Percentiles rank a stretch among this genome's conserved stretches.
Conservation (phyloP, 1,284 basidiomycete genomes). For the Cryptococcus sp. region DNA sequence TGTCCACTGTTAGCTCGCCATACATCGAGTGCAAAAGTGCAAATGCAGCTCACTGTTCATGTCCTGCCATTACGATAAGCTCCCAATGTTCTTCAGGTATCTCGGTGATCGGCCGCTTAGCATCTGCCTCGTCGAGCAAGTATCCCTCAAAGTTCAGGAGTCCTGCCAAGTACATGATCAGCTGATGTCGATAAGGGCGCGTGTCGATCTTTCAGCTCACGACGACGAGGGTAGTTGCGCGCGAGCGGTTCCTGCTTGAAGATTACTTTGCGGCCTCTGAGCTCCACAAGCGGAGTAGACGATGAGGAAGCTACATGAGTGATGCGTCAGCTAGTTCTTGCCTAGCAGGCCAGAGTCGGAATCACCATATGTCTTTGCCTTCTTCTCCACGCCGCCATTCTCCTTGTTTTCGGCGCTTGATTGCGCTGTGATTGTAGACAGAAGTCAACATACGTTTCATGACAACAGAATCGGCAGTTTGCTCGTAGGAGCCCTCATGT, state of each 20-base stretch:
- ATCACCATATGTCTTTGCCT: conserved; percentile 16
- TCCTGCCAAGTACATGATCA: conserved; percentile 11
- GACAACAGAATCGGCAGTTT: neutral
- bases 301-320: neutral
- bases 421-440: neutral
- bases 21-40: neutral
- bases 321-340: neutral
- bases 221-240: conserved; percentile 26
- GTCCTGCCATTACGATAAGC: conserved; percentile 41
- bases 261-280: conserved; percentile 34
- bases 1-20: conserved; percentile 12
- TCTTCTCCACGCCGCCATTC: conserved; percentile 22
- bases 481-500: neutral
- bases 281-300: conserved; percentile 24
- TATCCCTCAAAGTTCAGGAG: conserved; percentile 26
- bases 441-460: neutral
- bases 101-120: conserved; percentile 17
- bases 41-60: conserved; percentile 36
- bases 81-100: conserved; percentile 39
- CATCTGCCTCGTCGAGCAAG: conserved; percentile 37
- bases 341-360: neutral
- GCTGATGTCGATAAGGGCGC: neutral
- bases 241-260: conserved; percentile 28
- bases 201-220: conserved; percentile 19
- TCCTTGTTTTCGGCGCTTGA: conserved; percentile 21